Evolutionary conservation across 331 rosid genomes (phyloP).

Genomic region (Telfairia occidentalis): DNA sequence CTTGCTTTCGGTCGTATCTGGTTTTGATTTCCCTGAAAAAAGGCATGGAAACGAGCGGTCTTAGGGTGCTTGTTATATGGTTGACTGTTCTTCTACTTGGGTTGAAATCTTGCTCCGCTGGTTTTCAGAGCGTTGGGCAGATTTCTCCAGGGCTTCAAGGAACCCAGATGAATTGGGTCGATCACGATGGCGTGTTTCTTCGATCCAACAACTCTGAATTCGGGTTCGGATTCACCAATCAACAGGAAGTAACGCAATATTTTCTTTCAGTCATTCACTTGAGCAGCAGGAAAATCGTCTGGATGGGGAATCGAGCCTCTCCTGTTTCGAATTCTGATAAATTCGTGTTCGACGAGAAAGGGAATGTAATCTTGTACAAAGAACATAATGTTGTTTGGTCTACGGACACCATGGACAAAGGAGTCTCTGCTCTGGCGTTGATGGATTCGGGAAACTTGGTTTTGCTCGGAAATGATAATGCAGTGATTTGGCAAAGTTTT

Average conservation of each 20-base stretch:
- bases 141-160: slow-evolving; percentile 26
- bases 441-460: slow-evolving; percentile 28
- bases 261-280: slow-evolving; percentile 22
- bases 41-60: not conserved
- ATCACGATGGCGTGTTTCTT: slow-evolving; percentile 23
- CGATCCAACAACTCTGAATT: slow-evolving; percentile 23
- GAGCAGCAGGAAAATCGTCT: slow-evolving; percentile 16
- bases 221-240: slow-evolving; percentile 21
- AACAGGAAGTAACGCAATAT: slow-evolving; percentile 14
- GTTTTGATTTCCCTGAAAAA: not conserved
- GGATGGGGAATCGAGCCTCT: slow-evolving; percentile 23
- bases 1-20: not conserved
- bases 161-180: slow-evolving; percentile 22
- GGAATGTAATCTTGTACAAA: slow-evolving; percentile 13
- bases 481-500: slow-evolving; percentile 29
- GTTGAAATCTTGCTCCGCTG: slow-evolving; percentile 13
- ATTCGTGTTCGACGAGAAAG: slow-evolving; percentile 18
- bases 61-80: slow-evolving; percentile 9
- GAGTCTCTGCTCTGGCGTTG: slow-evolving; percentile 18
- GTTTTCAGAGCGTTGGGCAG: not conserved
- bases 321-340: slow-evolving; percentile 14
- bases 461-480: slow-evolving; percentile 20
- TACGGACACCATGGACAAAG: slow-evolving; percentile 21
- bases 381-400: slow-evolving; percentile 19
- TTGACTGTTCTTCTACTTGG: slow-evolving; percentile 15